Evolutionary conservation across 768 basidiomycete genomes (phyloP).

Genomic region (Xerocomellus intermedius): DNA sequence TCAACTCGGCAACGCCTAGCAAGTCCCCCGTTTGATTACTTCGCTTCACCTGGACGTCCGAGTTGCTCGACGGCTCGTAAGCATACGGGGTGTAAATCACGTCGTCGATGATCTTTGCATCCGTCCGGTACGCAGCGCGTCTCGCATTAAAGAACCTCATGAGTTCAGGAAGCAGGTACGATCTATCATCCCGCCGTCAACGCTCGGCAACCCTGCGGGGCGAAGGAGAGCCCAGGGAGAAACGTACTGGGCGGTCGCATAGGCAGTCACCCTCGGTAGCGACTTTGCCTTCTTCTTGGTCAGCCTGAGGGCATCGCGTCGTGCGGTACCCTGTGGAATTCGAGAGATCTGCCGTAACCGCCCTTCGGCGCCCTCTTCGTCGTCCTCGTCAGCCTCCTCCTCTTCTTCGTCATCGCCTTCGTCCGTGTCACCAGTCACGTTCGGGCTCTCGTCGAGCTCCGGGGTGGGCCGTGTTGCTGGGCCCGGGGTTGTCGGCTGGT

Average conservation of each 20-base stretch:
- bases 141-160: conserved; percentile 89
- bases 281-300: conserved; percentile 95
- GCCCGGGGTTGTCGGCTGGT: conserved; percentile 61
- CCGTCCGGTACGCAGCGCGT: conserved; percentile 77
- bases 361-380: conserved; percentile 59
- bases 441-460: conserved; percentile 43
- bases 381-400: conserved; percentile 48
- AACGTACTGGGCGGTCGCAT: conserved; percentile 83
- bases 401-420: conserved; percentile 68
- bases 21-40: conserved; percentile 59
- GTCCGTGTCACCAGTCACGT: conserved; percentile 61
- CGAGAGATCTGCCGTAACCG: conserved; percentile 70
- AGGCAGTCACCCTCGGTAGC: conserved; percentile 91
- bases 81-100: conserved; percentile 92
- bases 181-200: conserved; percentile 43
- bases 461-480: conserved; percentile 29
- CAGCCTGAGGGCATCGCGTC: conserved; percentile 82
- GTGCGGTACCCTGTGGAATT: conserved; percentile 92
- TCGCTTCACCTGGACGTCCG: conserved; percentile 31
- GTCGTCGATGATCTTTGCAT: conserved; percentile 87
- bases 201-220: not conserved
- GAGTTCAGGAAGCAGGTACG: conserved; percentile 84
- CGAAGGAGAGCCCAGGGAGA: no score
- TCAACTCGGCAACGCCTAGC: conserved; percentile 73
- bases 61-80: conserved; percentile 53